Conservation (phyloP, 208 protist genomes). For the Crithidia mellificae region DNA sequence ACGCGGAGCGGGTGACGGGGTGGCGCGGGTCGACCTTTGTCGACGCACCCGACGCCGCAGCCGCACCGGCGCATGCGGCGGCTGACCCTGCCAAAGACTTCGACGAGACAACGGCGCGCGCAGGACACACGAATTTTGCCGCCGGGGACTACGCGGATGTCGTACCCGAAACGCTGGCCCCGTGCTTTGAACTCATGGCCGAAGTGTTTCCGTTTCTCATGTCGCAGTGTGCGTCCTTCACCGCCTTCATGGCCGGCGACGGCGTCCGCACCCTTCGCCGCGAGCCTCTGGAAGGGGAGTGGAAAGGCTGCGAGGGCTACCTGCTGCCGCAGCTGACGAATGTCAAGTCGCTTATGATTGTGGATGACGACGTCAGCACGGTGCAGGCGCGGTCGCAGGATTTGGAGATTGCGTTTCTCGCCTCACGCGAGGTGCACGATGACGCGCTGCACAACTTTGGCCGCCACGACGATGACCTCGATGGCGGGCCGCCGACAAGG, state of each 20-base stretch:
- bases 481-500: neutral
- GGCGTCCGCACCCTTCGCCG: slow-evolving; percentile 54
- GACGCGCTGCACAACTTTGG: slow-evolving; percentile 44
- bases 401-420: slow-evolving; percentile 79
- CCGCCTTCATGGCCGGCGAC: slow-evolving; percentile 76
- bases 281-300: slow-evolving; percentile 57
- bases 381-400: slow-evolving; percentile 71
- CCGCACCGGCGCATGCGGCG: neutral
- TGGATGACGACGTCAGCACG: slow-evolving; percentile 73
- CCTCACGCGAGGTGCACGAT: slow-evolving; percentile 71
- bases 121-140: neutral
- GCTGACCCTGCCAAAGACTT: too few species aligned
- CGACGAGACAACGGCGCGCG: too few species aligned
- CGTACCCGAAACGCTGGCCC: slow-evolving; percentile 72
- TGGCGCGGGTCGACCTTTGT: slow-evolving; percentile 52
- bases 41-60: neutral
- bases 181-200: slow-evolving; percentile 63
- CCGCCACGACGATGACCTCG: slow-evolving; percentile 18
- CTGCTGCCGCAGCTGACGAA: slow-evolving; percentile 68
- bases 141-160: slow-evolving; percentile 56
- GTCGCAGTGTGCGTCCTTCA: slow-evolving; percentile 80
- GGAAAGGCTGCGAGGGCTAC: slow-evolving; percentile 81
- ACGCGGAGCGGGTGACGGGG: slow-evolving; percentile 81
- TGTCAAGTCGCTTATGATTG: slow-evolving; percentile 86
- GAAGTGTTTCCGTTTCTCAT: slow-evolving; percentile 89